Conservation (phyloP, 441 rosid genomes). For the Eugenia klotzschiana region DNA sequence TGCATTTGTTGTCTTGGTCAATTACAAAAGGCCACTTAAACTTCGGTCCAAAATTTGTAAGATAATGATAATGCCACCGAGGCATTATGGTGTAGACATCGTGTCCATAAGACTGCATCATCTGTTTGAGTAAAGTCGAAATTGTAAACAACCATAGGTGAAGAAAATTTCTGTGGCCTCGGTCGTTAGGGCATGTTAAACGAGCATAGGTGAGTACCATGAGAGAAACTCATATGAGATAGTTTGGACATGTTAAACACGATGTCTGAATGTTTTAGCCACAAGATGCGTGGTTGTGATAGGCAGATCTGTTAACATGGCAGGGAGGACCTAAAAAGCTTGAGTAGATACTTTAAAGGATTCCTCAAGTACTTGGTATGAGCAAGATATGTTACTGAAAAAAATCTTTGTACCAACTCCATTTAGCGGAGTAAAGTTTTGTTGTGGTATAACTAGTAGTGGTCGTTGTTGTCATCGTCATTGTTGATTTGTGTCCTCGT, state of each 20-base stretch:
- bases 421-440: neutral
- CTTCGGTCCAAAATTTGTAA: neutral
- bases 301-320: neutral
- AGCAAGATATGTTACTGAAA: neutral
- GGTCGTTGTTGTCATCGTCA: rapidly evolving
- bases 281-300: neutral
- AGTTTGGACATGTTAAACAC: neutral
- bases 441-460: neutral
- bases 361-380: neutral
- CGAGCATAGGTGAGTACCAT: neutral
- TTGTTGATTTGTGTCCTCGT: neutral
- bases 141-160: neutral
- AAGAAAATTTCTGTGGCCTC: no score
- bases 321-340: neutral
- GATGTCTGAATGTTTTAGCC: neutral
- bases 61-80: neutral
- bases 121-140: neutral
- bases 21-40: neutral
- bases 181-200: no score
- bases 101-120: neutral
- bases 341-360: neutral
- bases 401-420: neutral
- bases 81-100: neutral
- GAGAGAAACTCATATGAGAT: neutral
- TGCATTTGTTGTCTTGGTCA: neutral